Evolutionary conservation across 164 flowering plant species (phyloP).

Genomic region (Liquidambar formosana): DNA sequence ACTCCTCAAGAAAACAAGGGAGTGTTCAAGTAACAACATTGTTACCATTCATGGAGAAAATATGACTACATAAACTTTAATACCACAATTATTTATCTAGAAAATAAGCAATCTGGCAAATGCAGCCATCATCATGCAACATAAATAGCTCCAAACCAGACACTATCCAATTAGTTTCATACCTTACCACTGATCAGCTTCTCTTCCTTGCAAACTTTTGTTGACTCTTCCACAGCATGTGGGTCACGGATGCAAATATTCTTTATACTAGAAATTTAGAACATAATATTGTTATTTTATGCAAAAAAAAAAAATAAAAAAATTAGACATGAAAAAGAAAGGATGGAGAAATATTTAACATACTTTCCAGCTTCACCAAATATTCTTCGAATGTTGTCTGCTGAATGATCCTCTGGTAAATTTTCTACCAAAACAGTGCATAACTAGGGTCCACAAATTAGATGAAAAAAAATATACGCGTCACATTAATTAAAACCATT

Average conservation of each 20-base stretch:
- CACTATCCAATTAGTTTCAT: constrained; percentile 11
- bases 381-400: constrained; percentile 55
- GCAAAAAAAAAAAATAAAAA: background rate
- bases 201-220: constrained; percentile 42
- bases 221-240: constrained; percentile 40
- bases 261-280: constrained; percentile 48
- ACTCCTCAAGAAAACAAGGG: no score
- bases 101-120: no score
- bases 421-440: constrained; percentile 87
- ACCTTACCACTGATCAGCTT: constrained; percentile 70
- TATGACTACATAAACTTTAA: background rate
- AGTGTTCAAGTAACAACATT: no score
- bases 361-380: constrained; percentile 81
- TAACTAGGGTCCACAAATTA: constrained; percentile 49
- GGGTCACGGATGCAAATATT: constrained; percentile 61
- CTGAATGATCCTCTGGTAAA: constrained; percentile 75
- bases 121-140: no score
- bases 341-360: constrained; percentile 11
- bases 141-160: no score
- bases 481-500: constrained; percentile 1
- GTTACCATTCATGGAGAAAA: no score
- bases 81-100: no score
- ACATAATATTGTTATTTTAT: background rate
- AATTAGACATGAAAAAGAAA: constrained; percentile 1
- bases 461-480: constrained; percentile 16